phyloP scores from a whole-genome alignment of 768 basidiomycete species.

The Coprinopsis cinerea region DNA sequence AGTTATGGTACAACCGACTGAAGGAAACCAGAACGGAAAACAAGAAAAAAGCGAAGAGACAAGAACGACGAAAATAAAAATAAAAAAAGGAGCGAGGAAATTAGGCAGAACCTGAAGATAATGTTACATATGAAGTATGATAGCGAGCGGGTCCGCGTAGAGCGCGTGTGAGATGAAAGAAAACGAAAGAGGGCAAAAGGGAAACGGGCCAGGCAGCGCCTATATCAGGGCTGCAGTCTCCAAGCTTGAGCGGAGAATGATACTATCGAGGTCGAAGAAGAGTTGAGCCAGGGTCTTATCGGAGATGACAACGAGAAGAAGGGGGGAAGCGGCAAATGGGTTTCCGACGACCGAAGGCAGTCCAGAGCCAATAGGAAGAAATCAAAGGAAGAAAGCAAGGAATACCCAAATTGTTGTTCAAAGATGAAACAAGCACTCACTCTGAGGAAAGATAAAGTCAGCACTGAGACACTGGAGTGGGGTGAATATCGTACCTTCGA shows the following conservation, averaged over 20 bases:
- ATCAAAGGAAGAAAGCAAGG: slow-evolving; percentile 18
- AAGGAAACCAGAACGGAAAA: slow-evolving; percentile 5
- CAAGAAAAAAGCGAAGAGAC: slow-evolving; percentile 13
- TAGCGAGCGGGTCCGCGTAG: neutral
- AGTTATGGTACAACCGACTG: slow-evolving; percentile 13
- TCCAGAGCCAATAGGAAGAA: slow-evolving; percentile 10
- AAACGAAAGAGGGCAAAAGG: neutral
- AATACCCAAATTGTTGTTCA: slow-evolving; percentile 14
- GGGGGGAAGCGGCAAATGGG: slow-evolving; percentile 8
- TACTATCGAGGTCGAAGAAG: slow-evolving; percentile 40
- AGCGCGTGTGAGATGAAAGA: neutral
- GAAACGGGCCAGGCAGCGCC: slow-evolving; percentile 11
- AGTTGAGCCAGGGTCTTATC: slow-evolving; percentile 25
- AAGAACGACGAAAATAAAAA: neutral
- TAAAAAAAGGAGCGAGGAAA: slow-evolving; percentile 5
- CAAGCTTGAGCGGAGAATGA: slow-evolving; percentile 62
- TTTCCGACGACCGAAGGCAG: too few relatives aligned
- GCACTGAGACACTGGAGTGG: slow-evolving; percentile 25
- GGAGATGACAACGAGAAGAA: slow-evolving; percentile 5
- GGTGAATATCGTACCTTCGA: slow-evolving; percentile 66
- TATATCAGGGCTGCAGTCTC: slow-evolving; percentile 62
- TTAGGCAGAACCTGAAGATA: neutral
- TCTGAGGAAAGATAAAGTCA: slow-evolving; percentile 20
- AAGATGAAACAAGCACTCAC: slow-evolving; percentile 8
- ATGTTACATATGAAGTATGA: neutral